These are phyloP conservation scores for Moniliophthora roreri DNA, from an alignment of 1,284 basidiomycete genomes.

Conservation along the genomic window DNA sequence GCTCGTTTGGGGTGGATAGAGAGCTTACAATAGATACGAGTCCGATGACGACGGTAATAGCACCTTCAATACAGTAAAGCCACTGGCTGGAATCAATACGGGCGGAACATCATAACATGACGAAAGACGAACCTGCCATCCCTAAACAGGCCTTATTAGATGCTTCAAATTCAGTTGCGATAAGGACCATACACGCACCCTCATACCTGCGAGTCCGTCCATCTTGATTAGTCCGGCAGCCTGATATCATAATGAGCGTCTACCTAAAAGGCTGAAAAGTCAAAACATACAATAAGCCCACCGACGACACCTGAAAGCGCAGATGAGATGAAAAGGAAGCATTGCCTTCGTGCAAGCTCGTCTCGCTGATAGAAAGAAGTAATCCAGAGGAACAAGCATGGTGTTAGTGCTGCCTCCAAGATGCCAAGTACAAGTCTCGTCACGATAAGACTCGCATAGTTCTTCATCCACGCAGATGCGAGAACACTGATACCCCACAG, in stretches of 20 bases:
- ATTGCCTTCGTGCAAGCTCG: constrained; percentile 2
- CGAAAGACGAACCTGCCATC: background rate
- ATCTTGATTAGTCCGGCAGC: constrained; percentile 1
- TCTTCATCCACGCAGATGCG: constrained; percentile 4
- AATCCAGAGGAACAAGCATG: constrained; percentile 3
- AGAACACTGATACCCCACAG: background rate
- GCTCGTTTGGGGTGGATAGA: background rate
- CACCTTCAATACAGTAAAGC: constrained; percentile 2
- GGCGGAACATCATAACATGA: background rate
- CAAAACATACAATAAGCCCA: background rate
- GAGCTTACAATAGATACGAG: background rate
- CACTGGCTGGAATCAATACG: background rate
- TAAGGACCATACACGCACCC: too few species aligned
- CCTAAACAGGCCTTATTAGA: background rate
- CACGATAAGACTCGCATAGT: constrained; percentile 1
- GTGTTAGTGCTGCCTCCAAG: background rate
- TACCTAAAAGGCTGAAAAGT: background rate
- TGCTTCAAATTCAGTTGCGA: too few species aligned
- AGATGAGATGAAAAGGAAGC: constrained; percentile 3
- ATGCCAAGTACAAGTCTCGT: constrained; percentile 3
- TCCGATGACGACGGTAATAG: constrained; percentile 1
- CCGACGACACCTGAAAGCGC: constrained; percentile 3
- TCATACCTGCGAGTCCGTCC: constrained; percentile 1
- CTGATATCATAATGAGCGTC: background rate
- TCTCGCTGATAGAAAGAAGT: constrained; percentile 4